Base-by-base conservation (phyloP, 1,284 basidiomycete species). In the Ceraceosorus guamensis region DNA sequence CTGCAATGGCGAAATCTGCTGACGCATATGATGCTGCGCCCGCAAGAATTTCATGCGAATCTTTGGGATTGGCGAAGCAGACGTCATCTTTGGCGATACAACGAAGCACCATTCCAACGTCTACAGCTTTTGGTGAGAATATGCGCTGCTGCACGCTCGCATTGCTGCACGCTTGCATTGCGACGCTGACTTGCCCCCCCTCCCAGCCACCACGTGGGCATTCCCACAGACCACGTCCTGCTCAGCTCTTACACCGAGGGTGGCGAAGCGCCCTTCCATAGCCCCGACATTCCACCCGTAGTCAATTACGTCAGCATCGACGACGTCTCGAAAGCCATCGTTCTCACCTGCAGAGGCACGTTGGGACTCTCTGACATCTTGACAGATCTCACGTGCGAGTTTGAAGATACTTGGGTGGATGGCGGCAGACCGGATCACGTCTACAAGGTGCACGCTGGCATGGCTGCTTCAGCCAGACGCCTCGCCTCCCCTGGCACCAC, bases 321-420 rank as follows among this genome's bases (percentile, higher is more conserved):
- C 56, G 79, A 81, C 56, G 66, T 70, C 1, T 59, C 76, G 18
- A 65, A 78, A 58, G 78, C 80, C 0, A 73, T 80, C 34, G 77
- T 80, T 13, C 63, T 80, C 63, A 79, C 79, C 11, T 81, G 80
- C 59, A 76, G 80, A 8, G 80, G 80, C 5, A 81, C 80, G 2
- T 73, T 81, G 37, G 77, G 64, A 18, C 70, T 82, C 0, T 79
- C 78, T 10, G 81, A 82, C 62, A 76, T 81, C 13, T 76, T 82
- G n/a, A 78, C 80, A 44, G 81, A 82, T 60, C 73, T 82, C 3
- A 81, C 79, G 0, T 81, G 79, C 70, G 76, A 76, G 35, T 81
- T 80, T 62, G 75, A 77, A 59, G 63, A 72, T 3, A 78, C 81
- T 47, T 52, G 60, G 1, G 69, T 81, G 6, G 77, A 77, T 2